Base-by-base conservation (phyloP, 2,329 filamentous ascomycete genomes). In the Verticillium albo-atrum region DNA sequence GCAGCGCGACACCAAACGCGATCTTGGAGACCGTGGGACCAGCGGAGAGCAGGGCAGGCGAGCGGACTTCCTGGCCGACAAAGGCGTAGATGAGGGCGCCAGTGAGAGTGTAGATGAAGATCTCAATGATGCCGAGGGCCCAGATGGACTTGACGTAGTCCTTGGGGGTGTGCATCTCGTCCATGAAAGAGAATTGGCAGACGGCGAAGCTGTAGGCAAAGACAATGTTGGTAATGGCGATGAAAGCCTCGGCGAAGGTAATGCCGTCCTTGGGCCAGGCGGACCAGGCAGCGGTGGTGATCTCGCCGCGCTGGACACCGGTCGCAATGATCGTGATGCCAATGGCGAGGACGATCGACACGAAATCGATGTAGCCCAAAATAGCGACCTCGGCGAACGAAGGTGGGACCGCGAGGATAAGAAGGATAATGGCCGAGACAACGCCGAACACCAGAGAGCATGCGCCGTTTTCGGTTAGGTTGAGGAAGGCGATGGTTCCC, bases 31-130 rank as follows among this genome's bases (percentile, higher is more conserved):
- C 72, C 0, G 80, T 64, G 2, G 75, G 72, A 2, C 83, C 81
- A 10, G 88, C 85, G 0, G 87, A 89, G 6, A 89, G 82, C 7
- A 92, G 79, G 0, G 89, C 88, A 1, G 89, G 90, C 0, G 85
- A 87, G 59, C 79, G 71, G 26, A 92, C 88, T 0, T 79, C 74
- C 1, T 76, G 74, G 27, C 89, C 89, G 9, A 86, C 86, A 68
- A 86, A 92, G 59, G 82, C 81, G 76, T 92, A 92, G 66, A 91
- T 83, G 23, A 91, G 76, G 6, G 84, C 80, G 5, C 87, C 87
- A 1, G 87, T 86, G 27, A 89, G 65, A 51, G 88, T 82, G 74
- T 92, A 92, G 65, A 91, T 82, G 58, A 68, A 71, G 32, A 87
- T 86, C 65, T 89, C 85, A 56, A 84, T 79, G 28, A 80, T 72